These are phyloP conservation scores for Linnemannia elongata DNA, from an alignment of 192 early-diverging fungal genomes.

Conservation along the genomic window DNA sequence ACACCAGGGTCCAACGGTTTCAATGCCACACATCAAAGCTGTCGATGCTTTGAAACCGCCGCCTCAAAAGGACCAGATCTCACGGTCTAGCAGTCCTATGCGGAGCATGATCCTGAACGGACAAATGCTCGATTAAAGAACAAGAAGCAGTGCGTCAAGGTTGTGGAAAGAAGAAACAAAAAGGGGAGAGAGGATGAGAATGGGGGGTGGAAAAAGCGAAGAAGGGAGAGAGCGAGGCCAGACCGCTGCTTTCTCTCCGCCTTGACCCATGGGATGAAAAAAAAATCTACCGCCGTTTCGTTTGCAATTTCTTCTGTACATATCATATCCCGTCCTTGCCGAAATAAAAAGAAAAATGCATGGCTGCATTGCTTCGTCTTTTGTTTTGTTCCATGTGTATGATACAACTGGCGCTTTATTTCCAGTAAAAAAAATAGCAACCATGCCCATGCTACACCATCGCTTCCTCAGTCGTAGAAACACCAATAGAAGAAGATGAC, in stretches of 20 bases:
- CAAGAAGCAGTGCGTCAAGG: background rate
- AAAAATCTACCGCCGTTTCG: background rate
- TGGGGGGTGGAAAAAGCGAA: background rate
- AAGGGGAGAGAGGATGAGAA: background rate
- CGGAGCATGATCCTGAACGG: constrained; percentile 50
- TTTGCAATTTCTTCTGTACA: background rate
- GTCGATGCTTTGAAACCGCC: constrained; percentile 10
- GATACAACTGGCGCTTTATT: constrained; percentile 13
- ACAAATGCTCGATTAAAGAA: constrained; percentile 46
- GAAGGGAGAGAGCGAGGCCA: background rate
- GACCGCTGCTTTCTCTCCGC: background rate
- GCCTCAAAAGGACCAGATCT: constrained; percentile 8
- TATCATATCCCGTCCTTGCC: background rate
- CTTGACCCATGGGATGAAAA: background rate
- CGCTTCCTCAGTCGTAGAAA: background rate
- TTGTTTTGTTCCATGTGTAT: background rate
- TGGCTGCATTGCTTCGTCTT: background rate
- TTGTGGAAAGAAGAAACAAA: background rate
- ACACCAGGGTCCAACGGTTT: background rate
- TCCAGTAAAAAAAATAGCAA: constrained; percentile 3
- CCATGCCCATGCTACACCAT: background rate
- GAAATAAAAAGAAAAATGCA: background rate
- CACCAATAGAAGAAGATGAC: background rate
- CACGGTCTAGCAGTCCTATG: constrained; percentile 43
- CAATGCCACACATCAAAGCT: constrained; percentile 6